Evolutionary conservation across 1,284 basidiomycete species (phyloP).

Genomic region (Irpex sp.): DNA sequence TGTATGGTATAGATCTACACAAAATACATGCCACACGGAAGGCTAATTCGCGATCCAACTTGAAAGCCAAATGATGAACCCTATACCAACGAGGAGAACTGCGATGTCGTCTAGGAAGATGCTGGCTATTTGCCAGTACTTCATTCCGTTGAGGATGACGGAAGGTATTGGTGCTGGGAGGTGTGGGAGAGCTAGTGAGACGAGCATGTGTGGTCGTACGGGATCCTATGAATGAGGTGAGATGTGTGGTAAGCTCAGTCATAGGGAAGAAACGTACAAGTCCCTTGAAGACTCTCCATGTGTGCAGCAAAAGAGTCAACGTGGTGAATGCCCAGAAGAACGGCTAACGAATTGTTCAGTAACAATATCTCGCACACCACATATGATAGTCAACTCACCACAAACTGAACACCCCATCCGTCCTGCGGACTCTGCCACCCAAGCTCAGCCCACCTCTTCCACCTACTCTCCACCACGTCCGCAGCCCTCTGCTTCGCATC

Average conservation of each 20-base stretch:
- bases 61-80: slow-evolving; percentile 51
- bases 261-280: slow-evolving; percentile 42
- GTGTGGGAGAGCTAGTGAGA: slow-evolving; percentile 55
- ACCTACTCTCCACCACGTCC: slow-evolving; percentile 26
- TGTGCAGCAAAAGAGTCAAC: slow-evolving; percentile 61
- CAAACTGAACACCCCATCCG: slow-evolving; percentile 44
- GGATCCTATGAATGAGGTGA: slow-evolving; percentile 39
- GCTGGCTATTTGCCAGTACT: slow-evolving; percentile 61
- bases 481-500: slow-evolving; percentile 19
- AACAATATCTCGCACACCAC: neutral
- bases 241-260: neutral
- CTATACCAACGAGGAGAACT: slow-evolving; percentile 55
- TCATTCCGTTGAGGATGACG: slow-evolving; percentile 51
- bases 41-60: slow-evolving; percentile 34
- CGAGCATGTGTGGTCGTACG: slow-evolving; percentile 50
- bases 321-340: slow-evolving; percentile 78
- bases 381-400: slow-evolving; percentile 36
- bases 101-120: slow-evolving; percentile 65
- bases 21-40: slow-evolving; percentile 1
- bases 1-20: slow-evolving; percentile 3
- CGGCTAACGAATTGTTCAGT: slow-evolving; percentile 37
- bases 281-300: slow-evolving; percentile 60
- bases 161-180: slow-evolving; percentile 61
- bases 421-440: slow-evolving; percentile 26
- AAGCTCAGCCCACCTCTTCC: slow-evolving; percentile 56